Base-by-base conservation (phyloP, 78 protist species). In the Creolimax fragrantissima region DNA sequence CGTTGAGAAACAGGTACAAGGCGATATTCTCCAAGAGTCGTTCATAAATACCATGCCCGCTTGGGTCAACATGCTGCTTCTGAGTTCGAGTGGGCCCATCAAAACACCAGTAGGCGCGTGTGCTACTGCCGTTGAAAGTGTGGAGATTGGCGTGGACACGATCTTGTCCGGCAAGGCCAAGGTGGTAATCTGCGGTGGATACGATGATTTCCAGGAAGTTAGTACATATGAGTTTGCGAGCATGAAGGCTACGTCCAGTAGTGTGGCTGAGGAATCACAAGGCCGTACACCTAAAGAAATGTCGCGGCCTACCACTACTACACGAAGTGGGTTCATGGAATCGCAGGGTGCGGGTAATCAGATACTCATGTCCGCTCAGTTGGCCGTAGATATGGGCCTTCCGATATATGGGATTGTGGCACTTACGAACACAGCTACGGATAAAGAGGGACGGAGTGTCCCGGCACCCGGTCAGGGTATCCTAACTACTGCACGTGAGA, bases 21-120 rank as follows among this genome's bases (percentile, higher is more conserved):
- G 84, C 44, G 96, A 95, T 89, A 90, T n/a, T 17, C 91, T 95
- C 35, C 94, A 90, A 81, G 95, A 95, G 92, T 17, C 3, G 43
- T 93, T 95, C 85, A 95, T 95, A 89, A 95, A 95, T 93, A 92
- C 94, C 32, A 88, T 92, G 90, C 93, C 95, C 5, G 96, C 96
- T 2, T 95, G 95, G 95, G 81, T 95, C 45, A 95, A 95, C 93
- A 37, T 95, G 94, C 92, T 95, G 84, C 85, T 95, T n/a, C 92
- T 95, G 43, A 41, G 88, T 6, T 3, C 93, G 5, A 43, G 91
- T 3, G 96, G 96, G 39, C 96, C 96, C 3, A 92, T 95, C 88
- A 95, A 93, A 84, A 92, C 96, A 7, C 95, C 96, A 3, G 96
- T 95, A 39, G 96, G 94, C 39, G 96, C 96, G 3, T 95, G 96